Evolutionary conservation across 495 filamentous ascomycete species (phyloP).

Genomic region (Penicillium crystallinum): DNA sequence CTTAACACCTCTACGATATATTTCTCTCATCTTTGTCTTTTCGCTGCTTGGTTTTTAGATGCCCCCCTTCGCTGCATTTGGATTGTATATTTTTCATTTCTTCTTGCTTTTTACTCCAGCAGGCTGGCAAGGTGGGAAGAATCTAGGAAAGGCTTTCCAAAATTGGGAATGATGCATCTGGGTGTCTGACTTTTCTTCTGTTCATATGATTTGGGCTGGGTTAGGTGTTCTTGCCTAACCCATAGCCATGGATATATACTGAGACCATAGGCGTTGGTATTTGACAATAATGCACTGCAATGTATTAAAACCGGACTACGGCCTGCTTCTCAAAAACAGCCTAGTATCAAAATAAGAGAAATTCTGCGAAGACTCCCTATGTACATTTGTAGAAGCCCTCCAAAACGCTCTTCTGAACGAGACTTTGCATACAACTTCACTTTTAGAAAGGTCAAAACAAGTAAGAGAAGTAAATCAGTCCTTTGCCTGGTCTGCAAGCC

Average conservation of each 20-base stretch:
- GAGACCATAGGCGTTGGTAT: not conserved
- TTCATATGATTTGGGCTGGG: constrained; percentile 2
- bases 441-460: not conserved
- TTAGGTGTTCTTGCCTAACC: not conserved
- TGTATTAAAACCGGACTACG: not conserved
- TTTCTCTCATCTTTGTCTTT: not conserved
- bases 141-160: not conserved
- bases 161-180: not conserved
- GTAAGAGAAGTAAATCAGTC: not conserved
- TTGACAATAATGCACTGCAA: not conserved
- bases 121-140: constrained; percentile 15
- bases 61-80: not conserved
- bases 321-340: not conserved
- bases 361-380: not conserved
- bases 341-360: not conserved
- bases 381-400: not conserved
- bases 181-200: not conserved
- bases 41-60: not conserved
- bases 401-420: not conserved
- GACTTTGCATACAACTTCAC: not conserved
- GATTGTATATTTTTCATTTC: constrained; percentile 8
- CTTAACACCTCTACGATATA: not conserved
- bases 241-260: constrained; percentile 4
- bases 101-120: constrained; percentile 13
- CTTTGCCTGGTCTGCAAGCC: not conserved